Evolutionary conservation across 768 basidiomycete species (phyloP).

Genomic region (Trametes sanguinea): DNA sequence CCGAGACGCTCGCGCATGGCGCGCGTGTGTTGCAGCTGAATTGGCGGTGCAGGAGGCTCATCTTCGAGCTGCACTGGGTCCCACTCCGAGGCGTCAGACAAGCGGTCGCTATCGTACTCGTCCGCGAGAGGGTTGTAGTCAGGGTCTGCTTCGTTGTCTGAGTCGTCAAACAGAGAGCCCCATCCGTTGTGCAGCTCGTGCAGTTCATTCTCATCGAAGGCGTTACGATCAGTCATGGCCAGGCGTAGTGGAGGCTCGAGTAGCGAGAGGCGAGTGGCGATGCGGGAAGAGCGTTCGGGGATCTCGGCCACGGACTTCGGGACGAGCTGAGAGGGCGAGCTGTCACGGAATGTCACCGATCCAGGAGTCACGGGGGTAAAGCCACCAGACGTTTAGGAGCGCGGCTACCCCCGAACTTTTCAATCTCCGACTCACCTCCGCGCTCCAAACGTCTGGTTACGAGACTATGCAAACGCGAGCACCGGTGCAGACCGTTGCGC

Average conservation of each 20-base stretch:
- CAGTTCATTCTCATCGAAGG: no score
- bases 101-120: background rate
- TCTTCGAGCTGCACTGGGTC: background rate
- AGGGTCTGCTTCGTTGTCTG: background rate
- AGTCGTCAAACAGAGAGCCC: no score
- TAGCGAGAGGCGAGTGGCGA: no score
- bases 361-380: background rate
- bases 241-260: no score
- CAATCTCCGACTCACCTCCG: no score
- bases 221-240: no score
- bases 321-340: no score
- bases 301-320: background rate
- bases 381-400: conserved; percentile 4
- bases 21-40: background rate
- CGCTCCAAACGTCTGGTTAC: background rate
- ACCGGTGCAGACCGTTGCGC: no score
- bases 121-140: background rate
- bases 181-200: no score
- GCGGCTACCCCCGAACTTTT: background rate
- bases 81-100: background rate
- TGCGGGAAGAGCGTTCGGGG: background rate
- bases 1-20: background rate
- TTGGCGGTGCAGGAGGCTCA: background rate
- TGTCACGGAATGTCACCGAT: background rate
- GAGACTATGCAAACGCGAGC: background rate